Conservation (phyloP, 495 filamentous ascomycete genomes). For the Haplographium delicatum region DNA sequence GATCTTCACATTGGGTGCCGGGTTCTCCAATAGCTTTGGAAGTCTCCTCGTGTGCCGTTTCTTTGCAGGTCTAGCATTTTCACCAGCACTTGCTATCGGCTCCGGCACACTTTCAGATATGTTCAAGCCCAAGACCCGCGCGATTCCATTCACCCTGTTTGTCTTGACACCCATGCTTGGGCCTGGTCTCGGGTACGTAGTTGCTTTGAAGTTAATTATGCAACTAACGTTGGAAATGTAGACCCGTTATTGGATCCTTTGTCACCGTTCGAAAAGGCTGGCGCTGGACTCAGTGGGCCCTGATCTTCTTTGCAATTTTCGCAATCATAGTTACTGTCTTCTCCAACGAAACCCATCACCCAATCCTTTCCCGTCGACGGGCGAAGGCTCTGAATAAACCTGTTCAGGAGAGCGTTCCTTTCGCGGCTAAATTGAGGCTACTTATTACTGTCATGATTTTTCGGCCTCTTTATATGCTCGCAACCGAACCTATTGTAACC, state of each 20-base stretch:
- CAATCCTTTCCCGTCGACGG: too few relatives aligned
- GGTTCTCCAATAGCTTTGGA: conserved; percentile 49
- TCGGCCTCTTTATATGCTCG: conserved; percentile 40
- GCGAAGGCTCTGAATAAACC: too few relatives aligned
- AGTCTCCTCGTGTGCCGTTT: conserved; percentile 54
- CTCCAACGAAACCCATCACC: conserved; percentile 59
- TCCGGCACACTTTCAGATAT: conserved; percentile 51
- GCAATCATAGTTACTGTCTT: conserved; percentile 35
- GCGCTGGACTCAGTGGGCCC: conserved; percentile 52
- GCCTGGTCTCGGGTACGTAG: conserved; percentile 41
- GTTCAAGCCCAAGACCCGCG: conserved; percentile 38
- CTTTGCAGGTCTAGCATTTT: conserved; percentile 54
- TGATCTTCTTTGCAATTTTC: conserved; percentile 38
- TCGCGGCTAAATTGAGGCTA: too few relatives aligned
- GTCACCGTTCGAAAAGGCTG: conserved; percentile 50
- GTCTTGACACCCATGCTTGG: conserved; percentile 55
- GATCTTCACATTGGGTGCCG: conserved; percentile 61
- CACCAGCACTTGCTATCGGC: conserved; percentile 50
- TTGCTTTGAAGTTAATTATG: too few relatives aligned
- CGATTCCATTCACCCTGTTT: conserved; percentile 40
- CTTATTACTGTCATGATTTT: conserved; percentile 15
- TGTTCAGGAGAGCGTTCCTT: too few relatives aligned
- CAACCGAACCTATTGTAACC: conserved; percentile 39
- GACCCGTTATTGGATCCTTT: conserved; percentile 62
- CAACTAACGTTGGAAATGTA: conserved; percentile 2